These are phyloP conservation scores for Phycomyces nitens DNA, from an alignment of 192 early-diverging fungal genomes.

Conservation along the genomic window DNA sequence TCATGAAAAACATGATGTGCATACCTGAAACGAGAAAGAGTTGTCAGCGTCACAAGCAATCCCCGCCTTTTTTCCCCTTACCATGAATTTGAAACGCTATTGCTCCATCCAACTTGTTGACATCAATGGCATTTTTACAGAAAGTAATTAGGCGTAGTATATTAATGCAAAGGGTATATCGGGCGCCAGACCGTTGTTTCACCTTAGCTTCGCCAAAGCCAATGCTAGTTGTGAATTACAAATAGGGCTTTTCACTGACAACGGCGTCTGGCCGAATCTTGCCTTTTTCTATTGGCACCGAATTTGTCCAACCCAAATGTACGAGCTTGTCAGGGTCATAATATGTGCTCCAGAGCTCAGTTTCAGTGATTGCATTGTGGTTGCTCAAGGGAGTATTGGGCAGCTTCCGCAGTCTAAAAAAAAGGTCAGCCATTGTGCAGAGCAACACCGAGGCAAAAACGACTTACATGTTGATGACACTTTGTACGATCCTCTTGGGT, in stretches of 20 bases:
- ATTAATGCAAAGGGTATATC: constrained; percentile 5
- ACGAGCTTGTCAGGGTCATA: constrained; percentile 20
- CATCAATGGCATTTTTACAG: constrained; percentile 27
- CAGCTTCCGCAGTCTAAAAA: constrained; percentile 20
- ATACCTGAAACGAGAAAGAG: constrained; percentile 8
- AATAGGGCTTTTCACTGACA: constrained; percentile 15
- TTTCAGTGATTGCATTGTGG: constrained; percentile 19
- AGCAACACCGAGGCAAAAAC: constrained; percentile 4
- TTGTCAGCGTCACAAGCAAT: constrained; percentile 8
- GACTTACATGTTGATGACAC: background rate
- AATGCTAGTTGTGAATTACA: constrained; percentile 7
- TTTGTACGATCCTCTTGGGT: background rate
- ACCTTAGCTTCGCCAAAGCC: constrained; percentile 25
- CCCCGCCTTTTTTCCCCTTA: background rate
- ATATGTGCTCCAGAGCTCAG: constrained; percentile 25
- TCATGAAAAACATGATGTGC: constrained; percentile 17
- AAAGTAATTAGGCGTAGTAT: constrained; percentile 19
- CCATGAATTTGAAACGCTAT: constrained; percentile 25
- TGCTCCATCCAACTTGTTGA: constrained; percentile 6
- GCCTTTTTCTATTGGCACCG: constrained; percentile 13
- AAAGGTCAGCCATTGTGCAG: background rate
- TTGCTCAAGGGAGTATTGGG: constrained; percentile 12
- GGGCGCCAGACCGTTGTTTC: background rate
- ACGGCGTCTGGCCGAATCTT: constrained; percentile 18
- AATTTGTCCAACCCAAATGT: constrained; percentile 19